These are phyloP conservation scores for Monascus ruber DNA, from an alignment of 2,329 filamentous ascomycete genomes.

Conservation along the genomic window DNA sequence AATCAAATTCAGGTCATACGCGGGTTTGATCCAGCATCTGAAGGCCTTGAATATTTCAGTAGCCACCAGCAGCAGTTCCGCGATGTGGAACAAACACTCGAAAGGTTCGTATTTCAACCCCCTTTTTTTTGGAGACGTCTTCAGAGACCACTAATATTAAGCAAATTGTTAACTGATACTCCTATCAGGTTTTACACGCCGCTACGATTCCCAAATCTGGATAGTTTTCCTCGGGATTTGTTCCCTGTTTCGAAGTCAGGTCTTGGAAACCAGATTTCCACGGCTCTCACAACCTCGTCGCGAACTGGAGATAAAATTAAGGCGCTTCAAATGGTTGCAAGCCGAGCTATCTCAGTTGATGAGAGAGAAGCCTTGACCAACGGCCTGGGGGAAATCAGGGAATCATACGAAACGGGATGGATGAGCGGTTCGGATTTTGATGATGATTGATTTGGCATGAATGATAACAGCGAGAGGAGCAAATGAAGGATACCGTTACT, in stretches of 20 bases:
- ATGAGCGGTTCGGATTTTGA: slow-evolving; percentile 49
- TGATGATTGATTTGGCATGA: slow-evolving; percentile 21
- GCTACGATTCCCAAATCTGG: slow-evolving; percentile 63
- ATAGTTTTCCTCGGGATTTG: slow-evolving; percentile 69
- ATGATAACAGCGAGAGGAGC: slow-evolving; percentile 1
- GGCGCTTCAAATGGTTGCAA: slow-evolving; percentile 51
- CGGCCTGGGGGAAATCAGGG: slow-evolving; percentile 67
- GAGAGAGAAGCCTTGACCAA: slow-evolving; percentile 79
- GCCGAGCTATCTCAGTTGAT: slow-evolving; percentile 54
- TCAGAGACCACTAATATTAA: too few relatives aligned
- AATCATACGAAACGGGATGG: slow-evolving; percentile 85
- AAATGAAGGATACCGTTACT: not conserved
- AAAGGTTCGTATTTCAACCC: slow-evolving; percentile 14
- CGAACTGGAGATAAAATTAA: slow-evolving; percentile 60
- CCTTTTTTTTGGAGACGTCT: not conserved
- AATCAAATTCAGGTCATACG: slow-evolving; percentile 25
- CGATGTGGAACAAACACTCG: slow-evolving; percentile 22
- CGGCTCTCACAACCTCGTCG: slow-evolving; percentile 62
- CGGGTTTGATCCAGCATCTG: slow-evolving; percentile 9
- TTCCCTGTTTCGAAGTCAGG: slow-evolving; percentile 41
- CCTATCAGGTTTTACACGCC: slow-evolving; percentile 23
- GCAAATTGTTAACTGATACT: not conserved
- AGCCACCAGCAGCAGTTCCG: slow-evolving; percentile 17
- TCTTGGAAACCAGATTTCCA: slow-evolving; percentile 36
- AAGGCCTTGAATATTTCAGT: slow-evolving; percentile 16